Base-by-base conservation (phyloP, 257 asterid species). In the Paulownia fortunei region DNA sequence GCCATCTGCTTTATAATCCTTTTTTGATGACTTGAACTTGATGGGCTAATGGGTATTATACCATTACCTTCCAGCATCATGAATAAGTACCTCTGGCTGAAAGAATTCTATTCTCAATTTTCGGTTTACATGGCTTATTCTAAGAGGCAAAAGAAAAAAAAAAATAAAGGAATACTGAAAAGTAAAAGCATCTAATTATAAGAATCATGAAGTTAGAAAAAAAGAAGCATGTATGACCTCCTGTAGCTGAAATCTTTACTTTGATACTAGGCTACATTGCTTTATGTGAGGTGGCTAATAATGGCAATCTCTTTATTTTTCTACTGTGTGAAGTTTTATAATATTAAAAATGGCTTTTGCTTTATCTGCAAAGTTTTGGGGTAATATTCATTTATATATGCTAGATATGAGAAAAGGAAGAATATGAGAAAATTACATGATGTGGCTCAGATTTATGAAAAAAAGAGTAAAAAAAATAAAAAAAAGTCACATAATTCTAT, bases 241-340 rank as follows among this genome's bases (percentile, higher is more conserved):
- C 49, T 75, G 67, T 18, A 47, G 24, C 79, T 62, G 26, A 47
- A 71, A 69, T 77, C 58, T 24, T 77, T 32, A 58, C 63, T 77
- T 68, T 68, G 69, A 46, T 51, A 52, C 21, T 63, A 64, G 46
- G 70, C 74, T 21, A n/a, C n/a, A 52, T 74, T 68, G 32, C 69
- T 73, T 73, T 73, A 23, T 1, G 18, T 44, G 62, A 26, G 39
- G 39, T 30, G 72, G 54, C 52, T 34, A 80, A 74, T 80, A 58
- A 80, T 75, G 63, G 8, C 39, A 26, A 49, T 39, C 67, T 37
- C 68, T 76, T 76, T 68, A 42, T 69, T 47, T 56, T 47, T 69
- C 80, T 69, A 69, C 70, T 15, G 18, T 42, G 39, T 30, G 37
- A 70, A 81, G 84, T 49, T 54, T 56, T 49, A 12, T n/a, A 6